Conservation (phyloP, 1,139 yeast genomes). For the Saccharomycopsis phalli region DNA sequence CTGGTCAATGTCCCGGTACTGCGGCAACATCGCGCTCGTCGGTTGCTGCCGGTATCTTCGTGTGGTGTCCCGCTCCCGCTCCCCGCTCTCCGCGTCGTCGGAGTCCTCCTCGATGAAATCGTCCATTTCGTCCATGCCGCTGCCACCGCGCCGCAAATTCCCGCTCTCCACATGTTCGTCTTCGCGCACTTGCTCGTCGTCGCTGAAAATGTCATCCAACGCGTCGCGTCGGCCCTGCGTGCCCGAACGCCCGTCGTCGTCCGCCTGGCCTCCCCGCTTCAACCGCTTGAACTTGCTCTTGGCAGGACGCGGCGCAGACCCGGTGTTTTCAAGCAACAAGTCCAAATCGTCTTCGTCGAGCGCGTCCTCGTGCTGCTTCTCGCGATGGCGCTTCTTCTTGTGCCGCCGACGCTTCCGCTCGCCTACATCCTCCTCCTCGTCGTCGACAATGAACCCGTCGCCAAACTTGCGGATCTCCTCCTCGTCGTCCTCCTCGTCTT, state of each 20-base stretch:
- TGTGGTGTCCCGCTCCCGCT: slow-evolving; percentile 24
- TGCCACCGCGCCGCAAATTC: slow-evolving; percentile 14
- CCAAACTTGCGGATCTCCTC: slow-evolving; percentile 69
- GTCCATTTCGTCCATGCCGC: slow-evolving; percentile 69
- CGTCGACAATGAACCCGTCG: slow-evolving; percentile 90
- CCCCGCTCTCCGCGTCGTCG: slow-evolving; percentile 63
- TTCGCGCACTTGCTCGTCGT: slow-evolving; percentile 21
- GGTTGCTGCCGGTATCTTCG: slow-evolving; percentile 18
- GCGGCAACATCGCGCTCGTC: slow-evolving; percentile 14
- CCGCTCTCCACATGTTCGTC: slow-evolving; percentile 14
- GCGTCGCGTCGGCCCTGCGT: slow-evolving; percentile 4
- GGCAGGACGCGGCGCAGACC: slow-evolving; percentile 42
- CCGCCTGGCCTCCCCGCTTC: slow-evolving; percentile 51
- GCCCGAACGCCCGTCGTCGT: slow-evolving; percentile 24
- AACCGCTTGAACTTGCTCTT: slow-evolving; percentile 66
- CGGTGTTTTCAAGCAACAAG: slow-evolving; percentile 81
- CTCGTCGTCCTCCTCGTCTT: slow-evolving; percentile 70
- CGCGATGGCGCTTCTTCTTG: slow-evolving; percentile 33
- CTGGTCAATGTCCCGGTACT: slow-evolving; percentile 64
- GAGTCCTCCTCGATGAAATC: slow-evolving; percentile 97
- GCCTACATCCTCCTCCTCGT: slow-evolving; percentile 38
- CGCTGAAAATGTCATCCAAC: slow-evolving; percentile 17
- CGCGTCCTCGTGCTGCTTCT: slow-evolving; percentile 33
- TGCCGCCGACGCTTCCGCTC: slow-evolving; percentile 31
- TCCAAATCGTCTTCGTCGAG: slow-evolving; percentile 95